phyloP scores from a whole-genome alignment of 2,329 filamentous ascomycete species.

The Metarhizium robertsii region DNA sequence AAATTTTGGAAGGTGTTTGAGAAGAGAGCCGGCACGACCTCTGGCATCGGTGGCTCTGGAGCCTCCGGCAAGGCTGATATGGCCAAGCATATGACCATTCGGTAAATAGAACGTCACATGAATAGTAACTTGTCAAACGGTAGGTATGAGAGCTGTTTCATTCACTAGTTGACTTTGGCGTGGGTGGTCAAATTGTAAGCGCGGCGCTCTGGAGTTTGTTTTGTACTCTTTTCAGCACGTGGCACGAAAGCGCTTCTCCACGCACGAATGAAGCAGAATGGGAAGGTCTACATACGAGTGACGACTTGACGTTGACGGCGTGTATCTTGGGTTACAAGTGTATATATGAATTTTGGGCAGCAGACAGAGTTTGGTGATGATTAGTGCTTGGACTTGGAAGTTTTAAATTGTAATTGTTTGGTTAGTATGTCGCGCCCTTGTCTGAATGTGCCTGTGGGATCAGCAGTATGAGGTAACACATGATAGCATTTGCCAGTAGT shows the following conservation, averaged over 20 bases:
- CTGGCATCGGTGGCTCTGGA: constrained; percentile 55
- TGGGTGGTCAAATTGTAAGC: constrained; percentile 25
- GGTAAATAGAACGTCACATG: constrained; percentile 39
- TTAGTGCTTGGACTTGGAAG: background rate
- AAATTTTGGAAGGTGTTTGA: constrained; percentile 99
- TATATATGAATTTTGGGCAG: background rate
- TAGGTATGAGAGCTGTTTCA: constrained; percentile 36
- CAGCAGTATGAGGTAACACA: background rate
- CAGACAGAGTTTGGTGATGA: background rate
- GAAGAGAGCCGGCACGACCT: constrained; percentile 77
- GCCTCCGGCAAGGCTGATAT: constrained; percentile 72
- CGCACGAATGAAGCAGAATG: constrained; percentile 24
- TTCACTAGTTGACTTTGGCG: constrained; percentile 28
- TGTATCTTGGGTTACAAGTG: background rate
- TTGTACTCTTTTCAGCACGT: constrained; percentile 31
- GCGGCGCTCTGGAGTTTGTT: constrained; percentile 39
- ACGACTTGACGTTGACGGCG: constrained; percentile 11
- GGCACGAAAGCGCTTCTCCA: constrained; percentile 41
- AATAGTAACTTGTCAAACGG: constrained; percentile 23
- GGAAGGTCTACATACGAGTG: constrained; percentile 19
- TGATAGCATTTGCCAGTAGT: background rate
- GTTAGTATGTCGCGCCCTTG: background rate
- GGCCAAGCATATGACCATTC: constrained; percentile 92
- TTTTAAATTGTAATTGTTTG: background rate
- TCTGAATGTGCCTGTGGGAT: background rate